A percentile compares a stretch with the other conserved stretches of the same genome.
Evolutionary conservation across 176 grass and related monocot species (phyloP).

Genomic region (Luzula sylvatica): DNA sequence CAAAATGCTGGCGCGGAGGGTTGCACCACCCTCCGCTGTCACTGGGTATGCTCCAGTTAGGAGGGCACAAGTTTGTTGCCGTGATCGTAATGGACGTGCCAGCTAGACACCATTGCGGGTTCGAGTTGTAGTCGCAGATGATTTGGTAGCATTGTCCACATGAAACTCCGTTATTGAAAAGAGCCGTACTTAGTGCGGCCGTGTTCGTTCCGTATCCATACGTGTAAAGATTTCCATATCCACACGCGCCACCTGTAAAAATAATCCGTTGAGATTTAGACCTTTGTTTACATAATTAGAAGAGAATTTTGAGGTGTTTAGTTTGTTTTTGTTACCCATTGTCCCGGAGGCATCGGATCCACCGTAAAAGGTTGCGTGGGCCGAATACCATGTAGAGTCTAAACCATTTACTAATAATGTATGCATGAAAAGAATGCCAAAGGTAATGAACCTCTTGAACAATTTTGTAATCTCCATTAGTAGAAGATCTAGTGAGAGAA

Average conservation of each 20-base stretch:
- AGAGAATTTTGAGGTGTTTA: not conserved
- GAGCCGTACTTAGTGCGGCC: constrained; percentile 47
- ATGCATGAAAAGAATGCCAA: constrained; percentile 12
- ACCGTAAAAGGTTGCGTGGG: constrained; percentile 56
- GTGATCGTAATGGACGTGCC: constrained; percentile 41
- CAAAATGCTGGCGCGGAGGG: constrained; percentile 69
- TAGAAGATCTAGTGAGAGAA: not conserved
- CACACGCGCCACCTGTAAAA: constrained; percentile 60
- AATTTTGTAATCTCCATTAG: constrained; percentile 20
- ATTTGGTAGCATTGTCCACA: constrained; percentile 81
- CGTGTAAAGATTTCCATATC: constrained; percentile 70
- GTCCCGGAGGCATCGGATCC: constrained; percentile 55
- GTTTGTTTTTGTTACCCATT: constrained; percentile 36
- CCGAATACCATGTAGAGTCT: not conserved
- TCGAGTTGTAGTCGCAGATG: constrained; percentile 17
- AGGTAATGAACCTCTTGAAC: not conserved
- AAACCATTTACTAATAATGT: constrained; percentile 14
- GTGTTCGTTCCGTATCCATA: constrained; percentile 70
- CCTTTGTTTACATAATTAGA: not conserved
- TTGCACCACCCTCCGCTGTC: constrained; percentile 85
- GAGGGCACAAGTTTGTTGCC: constrained; percentile 82
- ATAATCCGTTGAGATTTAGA: not conserved
- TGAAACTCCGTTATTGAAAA: constrained; percentile 56
- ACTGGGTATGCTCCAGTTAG: constrained; percentile 37
- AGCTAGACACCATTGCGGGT: constrained; percentile 25